Conservation (phyloP, 139 green algal genomes). For the Closterium sp. region DNA sequence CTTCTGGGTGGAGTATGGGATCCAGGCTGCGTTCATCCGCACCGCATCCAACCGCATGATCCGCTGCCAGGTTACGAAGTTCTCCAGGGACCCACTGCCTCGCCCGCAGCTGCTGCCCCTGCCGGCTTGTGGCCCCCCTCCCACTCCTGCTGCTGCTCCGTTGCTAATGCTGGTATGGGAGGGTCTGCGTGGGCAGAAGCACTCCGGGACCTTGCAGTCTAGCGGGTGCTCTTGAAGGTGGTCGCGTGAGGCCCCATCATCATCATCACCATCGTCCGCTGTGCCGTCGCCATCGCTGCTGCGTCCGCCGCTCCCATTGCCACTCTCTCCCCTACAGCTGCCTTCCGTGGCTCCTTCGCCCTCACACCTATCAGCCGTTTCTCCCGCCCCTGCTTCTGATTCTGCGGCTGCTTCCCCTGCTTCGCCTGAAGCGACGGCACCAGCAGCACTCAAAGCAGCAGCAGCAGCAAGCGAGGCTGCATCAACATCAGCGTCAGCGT, state of each 20-base stretch:
- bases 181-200: not conserved
- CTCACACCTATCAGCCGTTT: not conserved
- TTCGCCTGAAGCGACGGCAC: not conserved
- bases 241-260: not conserved
- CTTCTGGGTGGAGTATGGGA: constrained; percentile 40
- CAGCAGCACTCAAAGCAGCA: not conserved
- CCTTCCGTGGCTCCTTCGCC: not conserved
- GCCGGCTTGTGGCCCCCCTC: not conserved
- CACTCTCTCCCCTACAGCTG: not conserved
- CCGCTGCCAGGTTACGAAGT: constrained; percentile 42
- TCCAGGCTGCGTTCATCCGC: constrained; percentile 49
- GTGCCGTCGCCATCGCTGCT: not conserved
- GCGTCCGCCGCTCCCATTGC: too few species aligned
- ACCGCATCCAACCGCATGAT: constrained; percentile 52
- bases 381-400: not conserved
- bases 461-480: too few species aligned
- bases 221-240: not conserved
- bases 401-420: not conserved
- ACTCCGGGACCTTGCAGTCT: not conserved
- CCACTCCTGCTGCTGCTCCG: not conserved
- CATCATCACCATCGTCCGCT: not conserved
- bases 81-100: not conserved
- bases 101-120: not conserved
- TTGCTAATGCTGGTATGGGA: not conserved
- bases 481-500: too few species aligned